A percentile compares a stretch with the other conserved stretches of the same genome.
phyloP scores from a whole-genome alignment of 768 basidiomycete genomes.

The Rhizopogon salebrosus region DNA sequence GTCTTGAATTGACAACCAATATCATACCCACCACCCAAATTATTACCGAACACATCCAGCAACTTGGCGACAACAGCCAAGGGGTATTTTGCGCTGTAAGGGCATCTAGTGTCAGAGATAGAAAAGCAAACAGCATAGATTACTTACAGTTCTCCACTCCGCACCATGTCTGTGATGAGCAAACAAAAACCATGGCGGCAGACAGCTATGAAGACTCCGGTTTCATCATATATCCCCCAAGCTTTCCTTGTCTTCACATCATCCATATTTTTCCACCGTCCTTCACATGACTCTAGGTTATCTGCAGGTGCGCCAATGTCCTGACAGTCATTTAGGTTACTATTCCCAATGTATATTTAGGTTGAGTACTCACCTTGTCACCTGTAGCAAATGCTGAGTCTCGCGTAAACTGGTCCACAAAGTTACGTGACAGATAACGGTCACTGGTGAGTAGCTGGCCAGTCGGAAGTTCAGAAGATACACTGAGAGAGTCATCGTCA shows the following conservation, averaged over 20 bases:
- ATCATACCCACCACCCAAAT: conserved; percentile 11
- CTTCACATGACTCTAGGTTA: too few species aligned
- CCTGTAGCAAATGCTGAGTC: too few species aligned
- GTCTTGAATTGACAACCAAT: conserved; percentile 13
- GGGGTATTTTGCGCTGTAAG: conserved; percentile 12
- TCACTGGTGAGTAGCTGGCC: conserved; percentile 3
- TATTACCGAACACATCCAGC: conserved; percentile 2
- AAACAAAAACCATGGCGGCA: too few species aligned
- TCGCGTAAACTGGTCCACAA: too few species aligned
- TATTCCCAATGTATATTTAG: too few species aligned
- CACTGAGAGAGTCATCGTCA: too few species aligned
- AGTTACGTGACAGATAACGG: background rate
- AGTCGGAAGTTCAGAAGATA: too few species aligned
- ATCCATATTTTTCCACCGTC: too few species aligned
- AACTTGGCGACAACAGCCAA: conserved; percentile 8
- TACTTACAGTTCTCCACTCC: conserved; percentile 21
- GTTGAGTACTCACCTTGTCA: too few species aligned
- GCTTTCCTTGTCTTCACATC: too few species aligned
- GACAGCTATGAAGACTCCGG: conserved; percentile 12
- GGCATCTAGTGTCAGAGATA: background rate
- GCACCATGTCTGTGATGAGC: conserved; percentile 15
- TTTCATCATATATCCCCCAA: conserved; percentile 23
- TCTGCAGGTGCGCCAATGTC: too few species aligned
- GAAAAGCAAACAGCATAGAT: background rate
- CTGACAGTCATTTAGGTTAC: too few species aligned